Evolutionary conservation across 257 asterid genomes (phyloP), one percentile per base, ranked within the genome.

Genomic region (Echites panduratus): DNA sequence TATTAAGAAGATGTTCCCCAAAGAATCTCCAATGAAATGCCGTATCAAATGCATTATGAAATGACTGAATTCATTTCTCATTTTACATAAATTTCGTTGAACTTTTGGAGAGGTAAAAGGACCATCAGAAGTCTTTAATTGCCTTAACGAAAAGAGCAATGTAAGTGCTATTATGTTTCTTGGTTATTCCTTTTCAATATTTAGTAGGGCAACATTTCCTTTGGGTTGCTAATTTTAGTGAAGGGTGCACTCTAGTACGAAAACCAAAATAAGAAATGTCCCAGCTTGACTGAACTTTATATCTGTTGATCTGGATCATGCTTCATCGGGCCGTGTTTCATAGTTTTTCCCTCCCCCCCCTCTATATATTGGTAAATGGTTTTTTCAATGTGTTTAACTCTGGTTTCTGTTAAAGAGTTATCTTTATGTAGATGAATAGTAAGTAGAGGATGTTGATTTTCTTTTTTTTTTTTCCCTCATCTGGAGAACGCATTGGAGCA

Each of bases 401-500:
- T 22, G 32, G 43, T 49, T 68, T 9, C 54, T 26, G 20, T 14
- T 45, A n/a, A 9, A 5, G 20, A 26, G 22, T n/a, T 44, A 11
- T 41, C 20, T 67, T 43, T 44, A 26, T 67, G 5, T 12, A 4
- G 40, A 35, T 63, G 6, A 57, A 63, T 63, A 26, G n/a, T 17
- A 17, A 32, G 43, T 12, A 35, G 11, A 3, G 22, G 48, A 71
- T 70, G 43, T 44, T 64, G 47, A 66, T n/a, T n/a, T n/a, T n/a
- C 20, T 67, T 24, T 26, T 24, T 26, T 49, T 19, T 44, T 20
- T 50, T 64, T 16, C 40, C 9, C 19, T 13, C 9, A 63, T 48
- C 66, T 48, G 71, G 43, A 35, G 7, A 52, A 82, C 91, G 79
- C 58, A 52, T 56, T 81, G 71, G 94, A 80, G 81, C 87, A 65